phyloP scores from a whole-genome alignment of 163 green algal genomes.

The Coccomyxa subellipsoidea region DNA sequence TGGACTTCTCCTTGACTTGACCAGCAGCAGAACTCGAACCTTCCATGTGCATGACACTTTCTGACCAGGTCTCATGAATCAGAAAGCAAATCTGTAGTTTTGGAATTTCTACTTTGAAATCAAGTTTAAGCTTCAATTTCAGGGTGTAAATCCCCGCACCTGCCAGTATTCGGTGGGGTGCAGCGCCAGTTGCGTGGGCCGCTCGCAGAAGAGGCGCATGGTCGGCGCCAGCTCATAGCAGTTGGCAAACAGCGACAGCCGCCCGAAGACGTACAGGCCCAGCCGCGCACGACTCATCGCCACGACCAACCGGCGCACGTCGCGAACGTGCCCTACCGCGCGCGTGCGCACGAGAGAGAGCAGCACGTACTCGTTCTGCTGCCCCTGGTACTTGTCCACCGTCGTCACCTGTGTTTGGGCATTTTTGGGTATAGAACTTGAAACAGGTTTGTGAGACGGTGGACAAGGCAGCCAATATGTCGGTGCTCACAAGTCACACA shows the following conservation, averaged over 20 bases:
- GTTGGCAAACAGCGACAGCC: constrained; percentile 80
- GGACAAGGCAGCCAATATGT: no score
- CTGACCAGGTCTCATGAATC: no score
- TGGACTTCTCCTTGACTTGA: neutral
- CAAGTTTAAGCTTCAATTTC: no score
- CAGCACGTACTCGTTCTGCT: constrained; percentile 98
- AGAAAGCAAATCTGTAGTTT: no score
- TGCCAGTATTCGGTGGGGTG: constrained; percentile 31
- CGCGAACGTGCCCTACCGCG: constrained; percentile 90
- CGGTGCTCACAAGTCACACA: no score
- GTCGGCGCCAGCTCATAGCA: constrained; percentile 92
- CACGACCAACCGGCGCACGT: constrained; percentile 96
- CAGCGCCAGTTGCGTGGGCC: constrained; percentile 70
- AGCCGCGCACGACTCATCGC: constrained; percentile 89
- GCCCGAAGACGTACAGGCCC: constrained; percentile 94
- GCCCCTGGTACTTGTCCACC: constrained; percentile 98
- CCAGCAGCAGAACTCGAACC: neutral
- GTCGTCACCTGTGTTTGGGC: constrained; percentile 72
- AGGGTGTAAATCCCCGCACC: no score
- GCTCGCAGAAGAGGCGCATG: constrained; percentile 74
- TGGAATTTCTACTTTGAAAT: no score
- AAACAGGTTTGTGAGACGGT: no score
- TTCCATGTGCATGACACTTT: neutral
- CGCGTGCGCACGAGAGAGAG: constrained; percentile 90
- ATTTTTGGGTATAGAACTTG: neutral